Evolutionary conservation across 371 early-diverging fungal species (phyloP).

Genomic region (Capniomyces stellatus): DNA sequence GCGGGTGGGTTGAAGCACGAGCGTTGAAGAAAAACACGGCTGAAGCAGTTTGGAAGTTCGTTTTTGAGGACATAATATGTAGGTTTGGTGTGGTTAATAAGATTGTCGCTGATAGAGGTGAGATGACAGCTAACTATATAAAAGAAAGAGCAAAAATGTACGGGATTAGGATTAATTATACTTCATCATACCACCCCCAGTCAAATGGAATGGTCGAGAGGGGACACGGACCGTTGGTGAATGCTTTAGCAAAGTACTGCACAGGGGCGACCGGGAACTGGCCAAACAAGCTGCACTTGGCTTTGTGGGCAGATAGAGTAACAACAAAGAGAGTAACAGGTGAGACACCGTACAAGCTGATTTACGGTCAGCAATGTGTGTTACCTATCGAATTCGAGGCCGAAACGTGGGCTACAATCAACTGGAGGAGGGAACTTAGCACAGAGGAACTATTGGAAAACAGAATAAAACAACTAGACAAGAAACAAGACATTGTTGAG

Average conservation of each 20-base stretch:
- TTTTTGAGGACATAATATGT: slow-evolving; percentile 5
- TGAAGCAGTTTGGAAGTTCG: slow-evolving; percentile 2
- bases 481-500: neutral
- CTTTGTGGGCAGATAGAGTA: slow-evolving; percentile 8
- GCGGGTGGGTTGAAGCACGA: slow-evolving; percentile 10
- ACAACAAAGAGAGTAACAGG: slow-evolving; percentile 7
- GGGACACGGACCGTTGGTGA: slow-evolving; percentile 3
- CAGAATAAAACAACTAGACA: slow-evolving; percentile 3
- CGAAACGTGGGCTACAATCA: slow-evolving; percentile 5
- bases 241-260: neutral
- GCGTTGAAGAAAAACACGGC: slow-evolving; percentile 6
- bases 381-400: slow-evolving; percentile 6
- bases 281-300: slow-evolving; percentile 5
- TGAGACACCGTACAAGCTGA: slow-evolving; percentile 5
- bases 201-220: slow-evolving; percentile 11
- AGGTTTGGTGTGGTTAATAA: slow-evolving; percentile 5
- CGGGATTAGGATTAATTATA: slow-evolving; percentile 5
- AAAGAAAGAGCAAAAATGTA: neutral
- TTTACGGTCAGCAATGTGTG: slow-evolving; percentile 8
- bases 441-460: slow-evolving; percentile 2
- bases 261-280: neutral
- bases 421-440: neutral
- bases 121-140: slow-evolving; percentile 1
- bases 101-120: slow-evolving; percentile 7
- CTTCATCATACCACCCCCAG: slow-evolving; percentile 8